Evolutionary conservation across 164 flowering plant species (phyloP), one percentile per base, ranked within the genome.

Genomic region (Liriodendron chinense): DNA sequence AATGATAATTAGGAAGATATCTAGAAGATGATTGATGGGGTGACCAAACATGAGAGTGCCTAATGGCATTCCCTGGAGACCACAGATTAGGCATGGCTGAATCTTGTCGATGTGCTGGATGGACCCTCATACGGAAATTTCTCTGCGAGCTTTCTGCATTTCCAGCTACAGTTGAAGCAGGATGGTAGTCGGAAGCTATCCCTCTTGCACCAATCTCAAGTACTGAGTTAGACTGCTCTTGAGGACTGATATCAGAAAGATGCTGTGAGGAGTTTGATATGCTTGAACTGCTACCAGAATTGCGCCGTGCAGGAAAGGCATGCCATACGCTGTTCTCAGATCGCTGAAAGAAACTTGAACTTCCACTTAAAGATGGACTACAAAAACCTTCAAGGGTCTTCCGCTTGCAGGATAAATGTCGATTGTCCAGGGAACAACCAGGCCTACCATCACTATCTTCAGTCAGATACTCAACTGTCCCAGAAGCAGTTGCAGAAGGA

Each of bases 341-440:
- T 50, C 56, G 83, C 69, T 85, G 87, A 57, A 79, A 79, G 69
- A 78, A 81, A 66, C 82, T 81, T 26, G 85, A 75, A 65, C 80
- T 84, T 76, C 89, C 91, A 80, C 79, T 73, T 18, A 81, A 59
- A 77, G 98, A 91, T 9, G 92, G 91, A 12, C 92, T 91, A 48
- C 81, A 76, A 78, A 75, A 79, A 70, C 84, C 92, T 69, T 93
- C 98, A 77, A 86, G 66, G 50, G 89, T 83, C 82, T 94, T 94
- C 74, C 98, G 84, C 83, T 92, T 94, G 80, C 91, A 82, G 68
- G 94, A 84, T 28, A 86, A 70, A 18, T 87, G 94, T 0, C 92
- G 85, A 70, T 83, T 84, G 53, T 90, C 97, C 78, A 81, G 16
- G n/a, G 89, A 84, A 82, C 82, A 72, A 75, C 84, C 88, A 73